Evolutionary conservation across 495 filamentous ascomycete genomes (phyloP).

Genomic region (Cercophora samala): DNA sequence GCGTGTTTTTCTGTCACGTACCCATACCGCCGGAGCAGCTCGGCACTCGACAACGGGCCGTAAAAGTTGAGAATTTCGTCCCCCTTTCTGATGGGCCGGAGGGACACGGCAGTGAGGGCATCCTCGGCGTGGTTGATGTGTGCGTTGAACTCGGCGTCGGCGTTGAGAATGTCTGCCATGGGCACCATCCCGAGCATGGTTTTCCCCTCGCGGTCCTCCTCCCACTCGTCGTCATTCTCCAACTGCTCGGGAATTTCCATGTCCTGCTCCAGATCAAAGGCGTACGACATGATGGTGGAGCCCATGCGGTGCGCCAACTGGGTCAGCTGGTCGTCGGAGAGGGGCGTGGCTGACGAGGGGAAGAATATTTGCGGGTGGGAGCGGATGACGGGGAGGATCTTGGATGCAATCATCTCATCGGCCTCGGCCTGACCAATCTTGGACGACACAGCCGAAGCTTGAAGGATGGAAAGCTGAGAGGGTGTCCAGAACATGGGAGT

Average conservation of each 20-base stretch:
- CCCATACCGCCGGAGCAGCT: constrained; percentile 83
- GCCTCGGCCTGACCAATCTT: constrained; percentile 77
- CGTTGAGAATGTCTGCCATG: constrained; percentile 88
- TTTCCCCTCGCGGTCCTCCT: constrained; percentile 64
- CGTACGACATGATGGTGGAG: constrained; percentile 89
- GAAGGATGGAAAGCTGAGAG: constrained; percentile 66
- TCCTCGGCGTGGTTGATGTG: constrained; percentile 69
- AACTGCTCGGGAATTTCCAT: constrained; percentile 49
- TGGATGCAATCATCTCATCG: constrained; percentile 61
- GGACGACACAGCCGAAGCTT: constrained; percentile 68
- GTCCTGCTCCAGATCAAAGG: constrained; percentile 71
- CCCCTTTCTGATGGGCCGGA: constrained; percentile 62
- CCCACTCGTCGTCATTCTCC: constrained; percentile 56
- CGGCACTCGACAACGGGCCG: constrained; percentile 74
- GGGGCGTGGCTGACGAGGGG: constrained; percentile 41
- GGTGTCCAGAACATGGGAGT: constrained; percentile 89
- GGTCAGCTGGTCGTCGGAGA: constrained; percentile 52
- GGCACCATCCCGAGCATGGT: constrained; percentile 81
- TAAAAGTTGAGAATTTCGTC: constrained; percentile 91
- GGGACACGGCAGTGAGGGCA: constrained; percentile 61
- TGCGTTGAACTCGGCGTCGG: constrained; percentile 79
- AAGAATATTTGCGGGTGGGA: constrained; percentile 47
- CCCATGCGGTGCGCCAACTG: constrained; percentile 72
- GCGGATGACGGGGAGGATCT: constrained; percentile 57
- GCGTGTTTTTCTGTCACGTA: constrained; percentile 78